A percentile compares a stretch with the other conserved stretches of the same genome.
Conservation (phyloP, 768 basidiomycete genomes). For the Tylopilus sp. region DNA sequence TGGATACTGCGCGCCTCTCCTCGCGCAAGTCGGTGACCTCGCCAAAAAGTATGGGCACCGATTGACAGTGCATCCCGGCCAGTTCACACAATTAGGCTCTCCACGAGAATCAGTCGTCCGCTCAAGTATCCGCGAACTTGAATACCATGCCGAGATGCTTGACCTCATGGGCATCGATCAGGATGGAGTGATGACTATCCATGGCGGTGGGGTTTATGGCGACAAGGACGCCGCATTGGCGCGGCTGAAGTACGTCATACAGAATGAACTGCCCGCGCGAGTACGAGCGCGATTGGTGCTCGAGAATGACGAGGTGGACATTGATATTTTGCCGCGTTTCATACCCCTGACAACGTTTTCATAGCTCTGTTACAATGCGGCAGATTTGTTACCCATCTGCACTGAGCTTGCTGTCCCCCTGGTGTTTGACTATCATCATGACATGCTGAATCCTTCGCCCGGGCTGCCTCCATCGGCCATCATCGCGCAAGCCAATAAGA, state of each 20-base stretch:
- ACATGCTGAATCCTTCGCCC: constrained; percentile 61
- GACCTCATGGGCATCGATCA: constrained; percentile 76
- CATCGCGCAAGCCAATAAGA: constrained; percentile 70
- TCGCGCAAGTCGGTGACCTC: constrained; percentile 57
- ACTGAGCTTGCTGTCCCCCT: constrained; percentile 77
- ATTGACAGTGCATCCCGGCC: constrained; percentile 86
- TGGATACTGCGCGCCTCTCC: constrained; percentile 59
- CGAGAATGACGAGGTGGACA: constrained; percentile 87
- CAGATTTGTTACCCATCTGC: constrained; percentile 84
- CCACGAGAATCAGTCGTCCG: constrained; percentile 72
- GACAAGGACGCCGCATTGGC: constrained; percentile 70
- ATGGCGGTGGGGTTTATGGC: constrained; percentile 81
- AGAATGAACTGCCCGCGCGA: constrained; percentile 50
- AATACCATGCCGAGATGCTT: constrained; percentile 87
- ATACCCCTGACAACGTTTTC: neutral
- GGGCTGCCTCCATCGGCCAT: constrained; percentile 56
- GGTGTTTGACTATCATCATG: constrained; percentile 82
- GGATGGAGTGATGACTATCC: constrained; percentile 89
- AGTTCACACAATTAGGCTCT: constrained; percentile 80
- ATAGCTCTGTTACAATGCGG: constrained; percentile 80
- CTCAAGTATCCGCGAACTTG: constrained; percentile 74
- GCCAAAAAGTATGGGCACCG: constrained; percentile 72
- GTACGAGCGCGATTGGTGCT: constrained; percentile 75
- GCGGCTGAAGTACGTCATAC: constrained; percentile 71
- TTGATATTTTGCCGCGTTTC: neutral